A percentile compares a stretch with the other conserved stretches of the same genome.
Evolutionary conservation across 495 filamentous ascomycete species (phyloP).

Genomic region (Gamarada debralockiae): DNA sequence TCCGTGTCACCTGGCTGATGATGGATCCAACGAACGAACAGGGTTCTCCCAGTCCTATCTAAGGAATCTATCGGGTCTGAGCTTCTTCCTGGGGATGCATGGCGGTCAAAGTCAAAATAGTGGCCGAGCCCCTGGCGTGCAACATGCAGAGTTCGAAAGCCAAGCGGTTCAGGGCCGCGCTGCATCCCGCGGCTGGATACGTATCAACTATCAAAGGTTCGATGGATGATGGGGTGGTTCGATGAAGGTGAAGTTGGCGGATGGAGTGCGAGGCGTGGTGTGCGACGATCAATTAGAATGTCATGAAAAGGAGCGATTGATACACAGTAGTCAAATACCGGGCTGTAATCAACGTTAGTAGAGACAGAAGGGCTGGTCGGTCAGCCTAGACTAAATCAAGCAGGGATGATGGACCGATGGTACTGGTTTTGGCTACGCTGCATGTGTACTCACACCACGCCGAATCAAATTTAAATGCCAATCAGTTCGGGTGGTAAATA

Average conservation of each 20-base stretch:
- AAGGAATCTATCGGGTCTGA: slow-evolving; percentile 24
- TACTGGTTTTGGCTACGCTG: no score
- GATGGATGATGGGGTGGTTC: no score
- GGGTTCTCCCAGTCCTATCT: background rate
- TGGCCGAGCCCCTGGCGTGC: slow-evolving; percentile 22
- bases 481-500: no score
- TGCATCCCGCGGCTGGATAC: slow-evolving; percentile 25
- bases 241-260: slow-evolving; percentile 11
- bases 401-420: no score
- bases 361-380: no score
- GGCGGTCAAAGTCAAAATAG: slow-evolving; percentile 23
- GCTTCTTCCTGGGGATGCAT: slow-evolving; percentile 25
- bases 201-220: slow-evolving; percentile 6
- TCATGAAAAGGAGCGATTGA: no score
- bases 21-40: no score
- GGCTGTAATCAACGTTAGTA: no score
- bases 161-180: slow-evolving; percentile 7
- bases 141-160: slow-evolving; percentile 19
- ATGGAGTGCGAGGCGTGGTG: slow-evolving; percentile 14
- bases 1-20: slow-evolving; percentile 22
- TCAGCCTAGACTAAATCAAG: no score
- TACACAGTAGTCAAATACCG: no score
- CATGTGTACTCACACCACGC: no score
- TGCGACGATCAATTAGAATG: slow-evolving; percentile 19
- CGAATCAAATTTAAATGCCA: no score